Evolutionary conservation across 2,329 filamentous ascomycete species (phyloP).

Genomic region (Diaporthe sp.): DNA sequence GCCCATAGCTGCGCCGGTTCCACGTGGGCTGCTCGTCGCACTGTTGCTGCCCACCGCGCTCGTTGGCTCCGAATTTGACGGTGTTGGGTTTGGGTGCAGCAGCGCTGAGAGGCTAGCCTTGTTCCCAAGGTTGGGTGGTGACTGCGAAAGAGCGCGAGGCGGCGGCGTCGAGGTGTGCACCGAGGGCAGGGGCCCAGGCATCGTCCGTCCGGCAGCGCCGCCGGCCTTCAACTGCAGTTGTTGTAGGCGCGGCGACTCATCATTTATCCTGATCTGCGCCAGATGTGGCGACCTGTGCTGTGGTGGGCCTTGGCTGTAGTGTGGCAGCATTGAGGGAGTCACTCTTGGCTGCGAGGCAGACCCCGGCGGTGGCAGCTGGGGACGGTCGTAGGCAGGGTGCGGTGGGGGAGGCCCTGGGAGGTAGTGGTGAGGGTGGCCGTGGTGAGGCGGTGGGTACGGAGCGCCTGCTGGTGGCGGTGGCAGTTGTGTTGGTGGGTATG

Average conservation of each 20-base stretch:
- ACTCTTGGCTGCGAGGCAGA: constrained; percentile 37
- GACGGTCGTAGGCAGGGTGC: constrained; percentile 43
- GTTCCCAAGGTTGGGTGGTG: constrained; percentile 58
- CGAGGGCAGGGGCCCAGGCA: constrained; percentile 56
- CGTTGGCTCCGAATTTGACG: constrained; percentile 60
- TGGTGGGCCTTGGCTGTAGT: constrained; percentile 40
- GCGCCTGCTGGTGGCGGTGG: constrained; percentile 43
- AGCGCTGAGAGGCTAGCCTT: constrained; percentile 63
- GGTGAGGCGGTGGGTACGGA: constrained; percentile 49
- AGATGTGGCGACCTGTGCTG: constrained; percentile 50
- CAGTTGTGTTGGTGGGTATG: constrained; percentile 42
- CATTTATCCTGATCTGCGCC: constrained; percentile 49
- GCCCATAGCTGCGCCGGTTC: constrained; percentile 10
- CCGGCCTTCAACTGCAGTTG: constrained; percentile 49
- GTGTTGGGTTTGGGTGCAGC: constrained; percentile 67
- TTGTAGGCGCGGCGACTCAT: constrained; percentile 60
- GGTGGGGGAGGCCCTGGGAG: constrained; percentile 46
- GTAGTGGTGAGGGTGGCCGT: constrained; percentile 43
- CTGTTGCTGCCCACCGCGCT: constrained; percentile 60
- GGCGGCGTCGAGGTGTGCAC: constrained; percentile 51
- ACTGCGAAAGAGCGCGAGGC: constrained; percentile 61
- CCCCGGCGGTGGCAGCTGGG: constrained; percentile 43
- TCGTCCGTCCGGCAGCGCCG: constrained; percentile 46
- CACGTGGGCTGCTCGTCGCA: constrained; percentile 64
- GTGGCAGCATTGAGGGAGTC: constrained; percentile 39